Evolutionary conservation across 768 basidiomycete species (phyloP).

Genomic region (Asterophora parasitica): DNA sequence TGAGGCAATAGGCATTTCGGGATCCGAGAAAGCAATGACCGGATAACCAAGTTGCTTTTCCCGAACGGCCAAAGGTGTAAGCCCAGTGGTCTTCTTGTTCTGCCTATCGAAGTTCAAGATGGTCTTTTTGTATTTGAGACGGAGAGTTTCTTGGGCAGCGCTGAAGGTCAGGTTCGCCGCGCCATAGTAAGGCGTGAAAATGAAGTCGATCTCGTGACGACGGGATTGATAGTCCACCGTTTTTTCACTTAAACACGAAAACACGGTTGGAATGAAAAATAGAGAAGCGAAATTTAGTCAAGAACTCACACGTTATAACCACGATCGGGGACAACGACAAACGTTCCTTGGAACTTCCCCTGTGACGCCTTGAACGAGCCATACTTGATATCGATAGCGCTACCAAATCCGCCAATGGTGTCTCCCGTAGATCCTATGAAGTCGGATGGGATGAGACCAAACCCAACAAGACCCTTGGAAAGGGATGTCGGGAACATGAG

Average conservation of each 20-base stretch:
- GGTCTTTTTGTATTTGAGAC: constrained; percentile 46
- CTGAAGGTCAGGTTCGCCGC: constrained; percentile 40
- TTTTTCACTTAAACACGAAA: no score
- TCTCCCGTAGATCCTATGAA: constrained; percentile 55
- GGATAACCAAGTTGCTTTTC: constrained; percentile 29
- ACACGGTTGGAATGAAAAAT: no score
- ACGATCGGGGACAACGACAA: constrained; percentile 48
- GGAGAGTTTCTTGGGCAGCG: constrained; percentile 46
- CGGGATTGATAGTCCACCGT: constrained; percentile 63
- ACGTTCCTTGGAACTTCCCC: constrained; percentile 39
- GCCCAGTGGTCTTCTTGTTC: constrained; percentile 45
- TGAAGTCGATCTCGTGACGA: constrained; percentile 54
- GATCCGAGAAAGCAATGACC: no score
- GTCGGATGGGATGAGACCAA: constrained; percentile 55
- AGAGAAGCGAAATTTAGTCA: no score
- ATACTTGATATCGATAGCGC: constrained; percentile 52
- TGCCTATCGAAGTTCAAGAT: constrained; percentile 43
- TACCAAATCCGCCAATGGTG: constrained; percentile 68
- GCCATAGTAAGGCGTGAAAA: constrained; percentile 52
- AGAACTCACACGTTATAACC: constrained; percentile 54
- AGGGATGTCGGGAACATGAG: neutral
- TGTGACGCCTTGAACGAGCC: constrained; percentile 37
- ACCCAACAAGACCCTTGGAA: constrained; percentile 51
- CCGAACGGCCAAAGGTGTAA: constrained; percentile 47
- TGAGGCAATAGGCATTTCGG: no score